Evolutionary conservation across 352 stramenopile genomes (phyloP).

Genomic region (Globisporangium okanoganense): DNA sequence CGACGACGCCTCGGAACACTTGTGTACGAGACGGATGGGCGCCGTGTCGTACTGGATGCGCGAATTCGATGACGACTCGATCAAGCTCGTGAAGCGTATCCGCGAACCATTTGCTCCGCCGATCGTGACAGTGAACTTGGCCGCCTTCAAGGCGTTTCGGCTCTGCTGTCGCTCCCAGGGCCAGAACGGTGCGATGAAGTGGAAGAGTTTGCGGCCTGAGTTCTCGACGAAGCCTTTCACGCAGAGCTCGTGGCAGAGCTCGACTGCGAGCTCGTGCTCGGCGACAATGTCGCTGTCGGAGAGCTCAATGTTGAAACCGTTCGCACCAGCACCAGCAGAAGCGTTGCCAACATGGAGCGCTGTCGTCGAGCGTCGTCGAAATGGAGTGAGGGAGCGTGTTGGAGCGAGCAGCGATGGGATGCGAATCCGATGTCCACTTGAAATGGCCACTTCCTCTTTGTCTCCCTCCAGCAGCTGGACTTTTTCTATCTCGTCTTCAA

Average conservation of each 20-base stretch:
- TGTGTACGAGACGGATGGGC: conserved; percentile 13
- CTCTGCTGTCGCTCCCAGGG: conserved; percentile 26
- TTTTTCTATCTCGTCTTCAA: conserved; percentile 4
- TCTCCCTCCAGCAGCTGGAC: conserved; percentile 6
- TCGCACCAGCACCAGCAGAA: background rate
- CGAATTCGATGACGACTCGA: conserved; percentile 9
- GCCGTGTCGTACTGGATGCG: conserved; percentile 12
- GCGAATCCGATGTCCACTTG: background rate
- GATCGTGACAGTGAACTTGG: conserved; percentile 29
- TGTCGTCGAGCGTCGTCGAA: conserved; percentile 10
- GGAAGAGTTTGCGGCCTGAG: conserved; percentile 44
- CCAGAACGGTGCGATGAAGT: conserved; percentile 64
- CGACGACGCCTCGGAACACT: conserved; percentile 13
- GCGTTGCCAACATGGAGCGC: background rate
- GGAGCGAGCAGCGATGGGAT: background rate
- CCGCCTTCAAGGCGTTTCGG: background rate
- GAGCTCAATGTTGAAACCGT: conserved; percentile 16
- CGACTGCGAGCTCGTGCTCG: conserved; percentile 51
- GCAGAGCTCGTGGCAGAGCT: conserved; percentile 77
- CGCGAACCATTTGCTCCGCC: conserved; percentile 29
- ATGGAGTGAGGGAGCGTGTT: conserved; percentile 6
- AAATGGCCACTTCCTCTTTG: background rate
- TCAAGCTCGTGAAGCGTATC: conserved; percentile 49
- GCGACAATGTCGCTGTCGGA: conserved; percentile 25
- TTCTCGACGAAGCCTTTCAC: conserved; percentile 70